Base-by-base conservation (phyloP, 2,329 filamentous ascomycete species). In the Pezicula rhizophila region DNA sequence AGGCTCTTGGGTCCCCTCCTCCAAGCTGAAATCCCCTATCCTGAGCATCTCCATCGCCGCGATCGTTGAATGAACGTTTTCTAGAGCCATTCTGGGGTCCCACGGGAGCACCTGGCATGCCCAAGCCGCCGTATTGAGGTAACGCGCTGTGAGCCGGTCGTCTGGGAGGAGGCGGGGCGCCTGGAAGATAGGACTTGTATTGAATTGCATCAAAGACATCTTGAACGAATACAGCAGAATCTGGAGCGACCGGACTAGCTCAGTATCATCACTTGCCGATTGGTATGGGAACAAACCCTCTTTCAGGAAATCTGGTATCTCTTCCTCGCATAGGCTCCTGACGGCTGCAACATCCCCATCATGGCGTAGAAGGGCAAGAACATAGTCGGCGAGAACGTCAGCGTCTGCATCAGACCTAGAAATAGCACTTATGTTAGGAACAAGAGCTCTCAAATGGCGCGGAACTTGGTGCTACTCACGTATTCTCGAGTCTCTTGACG, bases 351-450 rank as follows among this genome's bases (percentile, higher is more conserved):
- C 70, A 45, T 80, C 74, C 52, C 84, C 84, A 55, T 89, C 85
- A 52, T 86, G 82, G 47, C 80, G 79, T 41, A 92, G 70, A 17
- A 93, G 77, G 6, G 86, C 87, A 52, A 91, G 75, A n/a, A 92
- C 84, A 64, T 91, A 93, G 59, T 93, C 88, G 42, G 87, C 87
- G 3, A 93, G 80, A 5, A 92, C 86, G 60, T 90, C 87, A 28
- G 84, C 79, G 64, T 93, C 88, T 45, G 86, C 87, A 60, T 91
- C 87, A 25, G 85, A 88, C 46, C 86, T 89, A 54, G 25, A 42
- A n/a, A 50, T 43, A 23, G 23, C 43, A 28, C 47, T 48, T 17
- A 20, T 48, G 17, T 48, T 46, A 47, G 46, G 20, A 38, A 42
- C 23, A n/a, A 23, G 23, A 40, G 12, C 25, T 5, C 12, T 37